These are phyloP conservation scores for Rhexocercosporidium sp. DNA, from an alignment of 2,329 filamentous ascomycete genomes.

Conservation along the genomic window DNA sequence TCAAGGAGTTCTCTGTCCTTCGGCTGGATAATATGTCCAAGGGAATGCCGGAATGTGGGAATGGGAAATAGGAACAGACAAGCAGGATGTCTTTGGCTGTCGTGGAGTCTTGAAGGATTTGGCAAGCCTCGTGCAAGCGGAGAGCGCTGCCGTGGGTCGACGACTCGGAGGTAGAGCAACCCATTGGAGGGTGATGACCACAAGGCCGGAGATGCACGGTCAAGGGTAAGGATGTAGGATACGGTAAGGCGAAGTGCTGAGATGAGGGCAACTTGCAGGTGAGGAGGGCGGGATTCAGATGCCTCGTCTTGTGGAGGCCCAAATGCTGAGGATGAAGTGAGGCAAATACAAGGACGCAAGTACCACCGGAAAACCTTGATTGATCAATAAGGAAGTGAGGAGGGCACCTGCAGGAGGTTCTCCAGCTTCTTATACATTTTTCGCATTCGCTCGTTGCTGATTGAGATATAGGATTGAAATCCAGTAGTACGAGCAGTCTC, in stretches of 20 bases:
- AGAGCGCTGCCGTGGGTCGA: not conserved
- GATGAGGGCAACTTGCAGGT: conserved; percentile 6
- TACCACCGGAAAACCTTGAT: not conserved
- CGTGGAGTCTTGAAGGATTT: conserved; percentile 6
- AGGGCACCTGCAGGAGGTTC: conserved; percentile 3
- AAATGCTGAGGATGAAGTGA: not conserved
- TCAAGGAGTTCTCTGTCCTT: not conserved
- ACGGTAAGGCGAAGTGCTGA: conserved; percentile 8
- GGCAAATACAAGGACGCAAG: not conserved
- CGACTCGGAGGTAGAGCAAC: not conserved
- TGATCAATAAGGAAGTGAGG: not conserved
- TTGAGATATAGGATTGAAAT: not conserved
- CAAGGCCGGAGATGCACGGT: conserved; percentile 1
- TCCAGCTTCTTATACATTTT: conserved; percentile 1
- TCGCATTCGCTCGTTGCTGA: not conserved
- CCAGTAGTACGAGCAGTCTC: not conserved
- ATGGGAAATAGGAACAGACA: conserved; percentile 4
- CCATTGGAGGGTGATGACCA: not conserved
- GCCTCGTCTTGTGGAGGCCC: not conserved
- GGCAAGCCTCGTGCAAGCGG: not conserved
- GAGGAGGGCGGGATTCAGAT: conserved; percentile 9
- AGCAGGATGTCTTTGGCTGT: conserved; percentile 3
- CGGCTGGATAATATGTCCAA: not conserved
- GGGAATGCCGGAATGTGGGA: not conserved
- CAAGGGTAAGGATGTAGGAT: conserved; percentile 4